Evolutionary conservation across 1,139 yeast genomes (phyloP), one percentile per base, ranked within the genome.

Genomic region (Geotrichum restrictum): DNA sequence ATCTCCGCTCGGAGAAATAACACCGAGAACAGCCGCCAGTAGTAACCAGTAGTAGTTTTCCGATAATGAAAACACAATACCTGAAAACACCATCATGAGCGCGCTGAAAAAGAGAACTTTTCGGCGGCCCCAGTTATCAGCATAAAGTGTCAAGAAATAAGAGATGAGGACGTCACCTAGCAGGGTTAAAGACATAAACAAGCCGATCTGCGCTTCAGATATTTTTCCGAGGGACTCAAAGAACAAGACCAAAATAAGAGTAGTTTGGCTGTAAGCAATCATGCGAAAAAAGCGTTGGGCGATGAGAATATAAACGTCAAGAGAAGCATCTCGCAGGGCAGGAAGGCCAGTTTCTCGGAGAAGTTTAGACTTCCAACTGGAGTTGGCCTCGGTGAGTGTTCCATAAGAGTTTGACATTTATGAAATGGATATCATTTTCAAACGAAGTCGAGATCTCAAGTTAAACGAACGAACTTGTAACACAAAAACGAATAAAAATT

Each of bases 1-100:
- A 62, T 85, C 93, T 14, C 96, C 96, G 36, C 91, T 82, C 0
- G 96, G 95, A 1, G 96, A 87, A 3, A 89, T 85, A 10, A 89
- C 80, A 37, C 87, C 88, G 49, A 81, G 56, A 3, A 77, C 73
- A 1, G 86, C 83, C 2, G 95, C 95, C 1, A 76, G 29, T 32
- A 89, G 71, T 43, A 89, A 71, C 0, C 83, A 56, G 61, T 71
- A 66, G 64, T 74, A 87, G 60, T 79, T 77, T 24, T 79, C 66
- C 46, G 74, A 68, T 29, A 69, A 67, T 19, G 84, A 78, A 68
- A 89, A 89, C 0, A 80, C 76, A 1, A 79, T 55, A 1, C 96
- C 96, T 5, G 95, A 77, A 0, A 72, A 58, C 8, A 80, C 65
- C 96, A 89, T 89, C 75, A 87, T 73, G 1, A 81, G 49, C 0